Conservation (phyloP, 2,329 filamentous ascomycete species). For the Purpureocillium lavendulum region DNA sequence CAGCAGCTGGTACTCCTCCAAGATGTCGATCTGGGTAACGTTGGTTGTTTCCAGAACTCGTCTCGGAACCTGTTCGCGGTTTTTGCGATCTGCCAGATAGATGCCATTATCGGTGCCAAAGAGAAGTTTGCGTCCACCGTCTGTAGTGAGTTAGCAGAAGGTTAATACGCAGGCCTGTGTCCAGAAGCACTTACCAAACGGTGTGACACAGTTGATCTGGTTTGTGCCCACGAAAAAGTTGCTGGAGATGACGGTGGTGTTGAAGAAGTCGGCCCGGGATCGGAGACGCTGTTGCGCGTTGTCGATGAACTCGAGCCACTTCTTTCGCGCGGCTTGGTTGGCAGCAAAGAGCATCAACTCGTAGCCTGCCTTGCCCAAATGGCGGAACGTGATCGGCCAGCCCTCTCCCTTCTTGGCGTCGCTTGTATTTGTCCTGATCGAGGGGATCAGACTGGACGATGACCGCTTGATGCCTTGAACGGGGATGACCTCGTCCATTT, state of each 20-base stretch:
- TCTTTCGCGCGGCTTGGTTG: conserved; percentile 78
- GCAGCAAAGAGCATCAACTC: conserved; percentile 83
- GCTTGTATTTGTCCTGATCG: conserved; percentile 35
- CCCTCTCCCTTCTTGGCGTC: conserved; percentile 62
- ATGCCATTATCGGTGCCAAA: conserved; percentile 93
- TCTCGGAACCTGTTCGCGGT: conserved; percentile 72
- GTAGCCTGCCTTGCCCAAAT: conserved; percentile 92
- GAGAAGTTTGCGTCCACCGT: conserved; percentile 89
- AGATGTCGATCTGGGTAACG: conserved; percentile 90
- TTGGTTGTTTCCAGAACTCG: conserved; percentile 78
- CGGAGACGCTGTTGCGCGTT: conserved; percentile 80
- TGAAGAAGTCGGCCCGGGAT: conserved; percentile 87
- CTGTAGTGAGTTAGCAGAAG: conserved; percentile 34
- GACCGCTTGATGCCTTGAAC: conserved; percentile 74
- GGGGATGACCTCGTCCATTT: conserved; percentile 95
- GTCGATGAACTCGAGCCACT: conserved; percentile 96
- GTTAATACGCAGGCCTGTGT: too few relatives aligned
- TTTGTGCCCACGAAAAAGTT: conserved; percentile 59
- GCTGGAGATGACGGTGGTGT: conserved; percentile 53
- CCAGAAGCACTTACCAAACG: conserved; percentile 73
- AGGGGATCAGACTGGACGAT: conserved; percentile 72
- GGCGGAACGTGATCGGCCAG: conserved; percentile 91
- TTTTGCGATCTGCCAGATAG: conserved; percentile 83
- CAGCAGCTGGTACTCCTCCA: conserved; percentile 90
- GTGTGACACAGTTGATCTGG: conserved; percentile 88